Base-by-base conservation (phyloP, 441 rosid genomes). In the Brassica balearica region DNA sequence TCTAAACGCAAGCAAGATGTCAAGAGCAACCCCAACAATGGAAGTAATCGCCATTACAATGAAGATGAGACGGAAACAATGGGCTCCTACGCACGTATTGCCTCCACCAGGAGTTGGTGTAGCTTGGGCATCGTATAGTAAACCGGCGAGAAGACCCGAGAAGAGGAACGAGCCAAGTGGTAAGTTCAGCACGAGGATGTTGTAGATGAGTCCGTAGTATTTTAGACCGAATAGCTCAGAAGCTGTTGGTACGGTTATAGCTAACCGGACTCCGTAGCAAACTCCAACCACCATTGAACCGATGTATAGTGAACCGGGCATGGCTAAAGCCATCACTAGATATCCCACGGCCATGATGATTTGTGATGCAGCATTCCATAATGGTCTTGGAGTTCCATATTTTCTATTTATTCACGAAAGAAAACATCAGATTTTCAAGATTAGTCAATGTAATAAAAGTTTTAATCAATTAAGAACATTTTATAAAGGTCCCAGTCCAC, bases 211-310 rank as follows among this genome's bases (percentile, higher is more conserved):
- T 25, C 98, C 98, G 0, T 90, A 93, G 76, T 86, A 84, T 73
- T 90, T 93, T 19, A 93, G 95, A 38, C 98, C 98, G n/a, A 93
- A 93, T 5, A 93, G 91, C 77, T 93, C 98, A 0, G 98, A 93
- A 25, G 98, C 97, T 0, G 88, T 78, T 8, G 98, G 94, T 73
- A 93, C 98, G 0, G 98, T 88, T 69, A 93, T 80, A 0, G 98
- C 95, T 17, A 90, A 84, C 59, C 98, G 97, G 58, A 91, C 87
- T 20, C 98, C 98, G 3, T 91, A 93, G 76, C 98, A 93, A 59
- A 88, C 78, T 5, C 98, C 98, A 3, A 91, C 94, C 11, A 90
- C 71, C 8, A 91, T 68, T 0, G 98, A 91, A 72, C 97, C 97
- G 3, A 90, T 65, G 83, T 93, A 91, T 0, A 93, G 89, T n/a